These are phyloP conservation scores for Allium cepa DNA, from an alignment of 106 monocot species.

Conservation along the genomic window DNA sequence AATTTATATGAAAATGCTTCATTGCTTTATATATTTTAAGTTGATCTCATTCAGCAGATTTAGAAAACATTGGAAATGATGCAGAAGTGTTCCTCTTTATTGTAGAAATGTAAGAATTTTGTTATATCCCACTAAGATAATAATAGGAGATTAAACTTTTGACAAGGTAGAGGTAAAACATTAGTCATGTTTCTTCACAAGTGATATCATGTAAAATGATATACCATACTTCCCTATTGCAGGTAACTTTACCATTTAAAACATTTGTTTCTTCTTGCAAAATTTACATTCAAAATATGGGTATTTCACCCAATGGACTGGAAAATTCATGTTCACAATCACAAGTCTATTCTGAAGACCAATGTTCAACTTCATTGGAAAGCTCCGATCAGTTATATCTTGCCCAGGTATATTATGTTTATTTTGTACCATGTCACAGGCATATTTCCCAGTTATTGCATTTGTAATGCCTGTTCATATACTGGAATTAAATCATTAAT, in stretches of 20 bases:
- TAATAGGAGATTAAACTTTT: no score
- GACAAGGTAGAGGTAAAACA: no score
- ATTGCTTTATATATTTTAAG: no score
- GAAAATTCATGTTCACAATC: constrained; percentile 1
- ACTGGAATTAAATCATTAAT: no score
- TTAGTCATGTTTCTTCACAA: no score
- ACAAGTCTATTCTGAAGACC: constrained; percentile 12
- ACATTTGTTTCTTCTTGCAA: constrained; percentile 60
- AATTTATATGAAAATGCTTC: no score
- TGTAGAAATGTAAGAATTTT: no score
- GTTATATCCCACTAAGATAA: no score
- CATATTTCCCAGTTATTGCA: not conserved
- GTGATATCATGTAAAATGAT: no score
- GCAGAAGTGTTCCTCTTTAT: no score
- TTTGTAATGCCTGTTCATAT: not conserved
- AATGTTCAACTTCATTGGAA: constrained; percentile 23
- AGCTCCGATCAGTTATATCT: constrained; percentile 50
- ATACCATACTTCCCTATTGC: constrained; percentile 4
- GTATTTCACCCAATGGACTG: constrained; percentile 8
- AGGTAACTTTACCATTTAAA: constrained; percentile 74
- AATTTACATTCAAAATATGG: constrained; percentile 21
- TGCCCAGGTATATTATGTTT: constrained; percentile 56
- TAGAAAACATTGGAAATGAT: no score
- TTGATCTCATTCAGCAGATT: no score
- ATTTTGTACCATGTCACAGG: not conserved